Base-by-base conservation (phyloP, 306 rosid genomes). In the Corylus heterophylla region DNA sequence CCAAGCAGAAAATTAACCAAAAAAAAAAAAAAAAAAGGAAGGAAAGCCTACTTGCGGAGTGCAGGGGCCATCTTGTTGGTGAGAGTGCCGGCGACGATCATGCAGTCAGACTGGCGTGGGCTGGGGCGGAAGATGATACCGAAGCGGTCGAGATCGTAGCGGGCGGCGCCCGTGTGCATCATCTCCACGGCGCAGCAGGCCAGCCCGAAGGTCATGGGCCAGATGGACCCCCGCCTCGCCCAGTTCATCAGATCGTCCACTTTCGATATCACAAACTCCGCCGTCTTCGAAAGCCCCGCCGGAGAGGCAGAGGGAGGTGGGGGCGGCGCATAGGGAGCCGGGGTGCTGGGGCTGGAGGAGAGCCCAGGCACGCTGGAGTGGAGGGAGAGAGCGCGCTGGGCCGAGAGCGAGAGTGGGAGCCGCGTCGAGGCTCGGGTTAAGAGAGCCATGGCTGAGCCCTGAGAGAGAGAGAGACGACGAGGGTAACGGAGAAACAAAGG, bases 21-120 rank as follows among this genome's bases (percentile, higher is more conserved):
- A 6, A n/a, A 59, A 2, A 13, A 12, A 37, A 12, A 47, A 29
- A 1, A 25, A 6, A 4, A 16, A 6, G 79, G 50, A 12, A 50
- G 49, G 77, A 37, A 12, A 48, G 42, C 86, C 17, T 80, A 96
- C 99, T 83, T 96, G 90, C 99, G 99, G 80, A 96, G 98, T 35
- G 99, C 98, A 0, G 99, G 99, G 16, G 98, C 99, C 99, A 96
- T 96, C 92, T 96, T 96, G 49, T 96, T 96, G 87, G 98, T 93
- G 76, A 96, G 99, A 69, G 99, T 96, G 39, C 99, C 99, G 12
- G 99, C 98, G 14, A 96, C 98, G 54, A 96, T 93, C 97, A 96
- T 96, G 20, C 97, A 91, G 66, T 96, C 98, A 12, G 98, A 96
- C 74, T 96, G 98, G 72, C 99, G 89, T 2, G 99, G 99, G 76